These are phyloP conservation scores for Diaporthe amygdali DNA, from an alignment of 2,329 filamentous ascomycete species.

Conservation along the genomic window DNA sequence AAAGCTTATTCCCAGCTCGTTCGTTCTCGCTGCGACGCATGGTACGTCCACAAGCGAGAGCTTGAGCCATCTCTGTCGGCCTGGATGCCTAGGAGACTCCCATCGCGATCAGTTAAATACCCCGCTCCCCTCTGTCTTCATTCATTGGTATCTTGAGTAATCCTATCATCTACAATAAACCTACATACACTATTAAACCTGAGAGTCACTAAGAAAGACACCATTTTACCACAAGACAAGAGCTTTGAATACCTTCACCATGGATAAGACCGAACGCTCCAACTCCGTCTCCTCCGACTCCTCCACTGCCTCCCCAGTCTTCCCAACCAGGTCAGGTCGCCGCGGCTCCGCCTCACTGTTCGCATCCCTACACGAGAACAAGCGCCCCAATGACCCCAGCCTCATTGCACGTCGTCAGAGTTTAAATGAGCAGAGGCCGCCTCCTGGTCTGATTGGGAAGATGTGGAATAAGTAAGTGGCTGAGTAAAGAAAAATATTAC, in stretches of 20 bases:
- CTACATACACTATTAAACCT: no score
- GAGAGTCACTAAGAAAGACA: not conserved
- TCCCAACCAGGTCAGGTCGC: slow-evolving; percentile 28
- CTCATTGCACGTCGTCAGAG: slow-evolving; percentile 56
- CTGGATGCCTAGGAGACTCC: not conserved
- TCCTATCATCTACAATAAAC: not conserved
- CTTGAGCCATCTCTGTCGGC: not conserved
- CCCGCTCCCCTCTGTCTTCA: not conserved
- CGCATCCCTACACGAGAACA: slow-evolving; percentile 56
- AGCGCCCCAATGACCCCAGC: slow-evolving; percentile 49
- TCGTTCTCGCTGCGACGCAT: not conserved
- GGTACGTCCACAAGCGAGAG: not conserved
- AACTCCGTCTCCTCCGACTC: slow-evolving; percentile 22
- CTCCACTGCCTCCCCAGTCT: not conserved
- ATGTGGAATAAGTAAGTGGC: slow-evolving; percentile 63
- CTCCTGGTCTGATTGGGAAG: slow-evolving; percentile 55
- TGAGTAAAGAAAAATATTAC: no score
- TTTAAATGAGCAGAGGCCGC: slow-evolving; percentile 57
- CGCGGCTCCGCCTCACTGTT: slow-evolving; percentile 56
- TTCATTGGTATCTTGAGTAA: no score
- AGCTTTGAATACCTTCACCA: not conserved
- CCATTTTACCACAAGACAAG: not conserved
- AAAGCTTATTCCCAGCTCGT: not conserved
- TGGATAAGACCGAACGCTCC: slow-evolving; percentile 22
- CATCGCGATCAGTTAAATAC: slow-evolving; percentile 2